These are phyloP conservation scores for Fusarium newnesense DNA, from an alignment of 2,329 filamentous ascomycete species.

Conservation along the genomic window DNA sequence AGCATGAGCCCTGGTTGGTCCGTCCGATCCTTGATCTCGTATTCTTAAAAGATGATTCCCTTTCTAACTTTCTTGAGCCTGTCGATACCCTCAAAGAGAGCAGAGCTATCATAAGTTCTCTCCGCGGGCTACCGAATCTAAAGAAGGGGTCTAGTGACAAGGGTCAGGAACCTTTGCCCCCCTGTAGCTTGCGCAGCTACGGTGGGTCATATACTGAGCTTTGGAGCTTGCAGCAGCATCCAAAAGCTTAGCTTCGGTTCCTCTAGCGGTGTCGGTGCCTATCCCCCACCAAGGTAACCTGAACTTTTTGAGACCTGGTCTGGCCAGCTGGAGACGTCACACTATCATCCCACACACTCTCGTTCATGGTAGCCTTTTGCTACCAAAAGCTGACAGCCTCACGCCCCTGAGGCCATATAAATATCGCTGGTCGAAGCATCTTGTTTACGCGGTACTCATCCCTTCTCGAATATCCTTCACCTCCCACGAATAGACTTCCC, in stretches of 20 bases:
- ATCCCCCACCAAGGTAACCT: conserved; percentile 25
- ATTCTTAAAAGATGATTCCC: not conserved
- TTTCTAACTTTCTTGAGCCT: not conserved
- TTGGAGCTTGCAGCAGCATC: conserved; percentile 2
- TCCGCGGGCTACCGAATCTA: conserved; percentile 5
- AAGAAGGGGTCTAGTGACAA: conserved; percentile 22
- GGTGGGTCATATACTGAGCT: not conserved
- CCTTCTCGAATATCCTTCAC: not conserved
- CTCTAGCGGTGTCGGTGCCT: not conserved
- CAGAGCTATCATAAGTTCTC: not conserved
- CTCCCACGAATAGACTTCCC: not conserved
- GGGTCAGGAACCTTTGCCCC: conserved; percentile 21
- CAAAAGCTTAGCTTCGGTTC: conserved; percentile 20
- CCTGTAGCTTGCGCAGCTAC: conserved; percentile 27
- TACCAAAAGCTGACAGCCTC: conserved; percentile 10
- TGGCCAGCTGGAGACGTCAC: conserved; percentile 29
- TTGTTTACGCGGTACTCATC: not conserved
- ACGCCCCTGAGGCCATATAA: conserved; percentile 15
- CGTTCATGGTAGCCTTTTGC: conserved; percentile 13
- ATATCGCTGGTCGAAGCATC: not conserved
- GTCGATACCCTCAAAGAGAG: not conserved
- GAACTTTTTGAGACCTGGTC: conserved; percentile 9
- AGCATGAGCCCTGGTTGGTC: not conserved
- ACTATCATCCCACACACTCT: conserved; percentile 18
- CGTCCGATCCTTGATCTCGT: not conserved